Evolutionary conservation across 768 basidiomycete species (phyloP), one percentile per base, ranked within the genome.

Genomic region (Coprinellus micaceus): DNA sequence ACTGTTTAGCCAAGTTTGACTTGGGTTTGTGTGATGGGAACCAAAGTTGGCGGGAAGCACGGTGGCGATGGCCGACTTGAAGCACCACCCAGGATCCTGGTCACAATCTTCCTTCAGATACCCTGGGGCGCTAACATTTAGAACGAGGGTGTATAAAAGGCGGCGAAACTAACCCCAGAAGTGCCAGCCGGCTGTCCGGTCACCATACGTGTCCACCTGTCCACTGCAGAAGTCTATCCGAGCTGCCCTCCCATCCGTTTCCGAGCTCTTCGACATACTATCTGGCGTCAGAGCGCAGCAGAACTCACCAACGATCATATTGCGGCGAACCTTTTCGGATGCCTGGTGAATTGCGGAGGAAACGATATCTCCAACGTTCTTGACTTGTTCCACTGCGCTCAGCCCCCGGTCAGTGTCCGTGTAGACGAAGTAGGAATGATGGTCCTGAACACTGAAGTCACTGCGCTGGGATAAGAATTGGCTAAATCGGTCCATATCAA

Each of bases 261-360:
- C 57, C 82, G 83, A 9, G 29, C 26, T 49, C 15, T 33, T 17
- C 6, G 77, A 66, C 17, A 86, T 62, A 60, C 87, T 86, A 53
- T 81, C 62, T 2, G 82, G 80, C 52, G 88, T 85, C 58, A 93
- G 72, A 0, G 86, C 87, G 21, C 85, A 89, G n/a, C 87, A 89
- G 83, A 85, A 94, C 65, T 94, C 91, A 22, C 81, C 90, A 2
- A 93, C 77, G n/a, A 94, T 77, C 12, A 94, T 67, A 21, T 84
- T 84, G 9, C 72, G 62, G 9, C 63, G 68, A 43, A 69, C 63
- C 40, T 62, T 61, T 13, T 41, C 49, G 7, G 71, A 68, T 1
- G 67, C 66, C 1, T 53, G 56, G 12, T 63, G 63, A 61, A 66
- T 66, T 47, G 63, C 73, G 63, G 66, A 67, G 59, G 62, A 83